A percentile compares a stretch with the other conserved stretches of the same genome.
phyloP scores from a whole-genome alignment of 2,329 filamentous ascomycete genomes.

The Fusarium albosuccineum region DNA sequence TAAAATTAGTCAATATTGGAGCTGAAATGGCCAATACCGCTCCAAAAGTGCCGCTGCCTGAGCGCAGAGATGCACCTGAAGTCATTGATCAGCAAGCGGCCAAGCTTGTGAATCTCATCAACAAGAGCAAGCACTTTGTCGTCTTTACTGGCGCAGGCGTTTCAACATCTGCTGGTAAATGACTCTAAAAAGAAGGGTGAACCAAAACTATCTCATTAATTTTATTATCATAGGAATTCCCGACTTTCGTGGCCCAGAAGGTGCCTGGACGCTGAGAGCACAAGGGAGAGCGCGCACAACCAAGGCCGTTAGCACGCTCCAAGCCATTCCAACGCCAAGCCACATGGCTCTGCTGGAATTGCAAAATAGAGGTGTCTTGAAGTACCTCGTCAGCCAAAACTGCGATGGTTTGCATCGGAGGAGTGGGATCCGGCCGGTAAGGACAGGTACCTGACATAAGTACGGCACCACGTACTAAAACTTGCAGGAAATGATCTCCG shows the following conservation, averaged over 20 bases:
- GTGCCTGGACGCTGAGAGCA: slow-evolving; percentile 59
- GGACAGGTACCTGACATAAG: not conserved
- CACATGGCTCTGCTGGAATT: slow-evolving; percentile 63
- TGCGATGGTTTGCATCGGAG: slow-evolving; percentile 58
- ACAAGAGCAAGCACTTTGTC: slow-evolving; percentile 59
- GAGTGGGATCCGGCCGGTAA: slow-evolving; percentile 60
- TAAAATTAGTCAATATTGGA: not conserved
- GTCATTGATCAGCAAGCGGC: slow-evolving; percentile 52
- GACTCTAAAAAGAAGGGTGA: rapidly evolving
- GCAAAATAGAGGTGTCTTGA: slow-evolving; percentile 56
- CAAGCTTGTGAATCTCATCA: slow-evolving; percentile 53
- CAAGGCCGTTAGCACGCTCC: slow-evolving; percentile 53
- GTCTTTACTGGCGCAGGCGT: slow-evolving; percentile 62
- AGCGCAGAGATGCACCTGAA: slow-evolving; percentile 24
- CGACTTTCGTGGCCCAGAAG: slow-evolving; percentile 62
- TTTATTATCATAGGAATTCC: slow-evolving; percentile 54
- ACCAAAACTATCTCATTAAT: too few species aligned
- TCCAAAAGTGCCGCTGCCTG: slow-evolving; percentile 26
- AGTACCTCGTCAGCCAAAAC: slow-evolving; percentile 58
- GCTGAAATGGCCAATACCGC: slow-evolving; percentile 29
- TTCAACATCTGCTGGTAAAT: slow-evolving; percentile 59
- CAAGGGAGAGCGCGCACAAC: slow-evolving; percentile 54
- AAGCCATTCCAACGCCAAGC: slow-evolving; percentile 59
- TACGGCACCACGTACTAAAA: not conserved
- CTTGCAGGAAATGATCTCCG: slow-evolving; percentile 56